Evolutionary conservation across 2,329 filamentous ascomycete species (phyloP).

Genomic region (Apiospora marii): DNA sequence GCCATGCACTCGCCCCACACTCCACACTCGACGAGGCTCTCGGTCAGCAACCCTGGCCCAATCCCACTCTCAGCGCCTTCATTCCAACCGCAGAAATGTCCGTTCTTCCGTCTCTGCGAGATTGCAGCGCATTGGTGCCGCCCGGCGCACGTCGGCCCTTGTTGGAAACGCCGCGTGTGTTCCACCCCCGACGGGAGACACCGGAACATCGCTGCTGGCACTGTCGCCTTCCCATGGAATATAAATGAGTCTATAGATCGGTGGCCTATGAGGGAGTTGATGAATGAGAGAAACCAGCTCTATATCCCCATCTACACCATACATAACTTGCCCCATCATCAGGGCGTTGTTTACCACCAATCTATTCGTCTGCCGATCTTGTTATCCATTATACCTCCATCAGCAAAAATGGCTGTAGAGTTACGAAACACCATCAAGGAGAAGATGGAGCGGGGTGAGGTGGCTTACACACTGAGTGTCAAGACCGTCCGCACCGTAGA

Average conservation of each 20-base stretch:
- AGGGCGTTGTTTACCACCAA: not conserved
- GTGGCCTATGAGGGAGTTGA: not conserved
- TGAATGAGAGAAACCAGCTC: not conserved
- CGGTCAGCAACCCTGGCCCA: not conserved
- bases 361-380: too few relatives aligned
- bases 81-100: not conserved
- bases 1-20: not conserved
- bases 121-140: not conserved
- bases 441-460: constrained; percentile 37
- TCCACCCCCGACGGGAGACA: not conserved
- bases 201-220: not conserved
- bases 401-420: constrained; percentile 2
- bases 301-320: not conserved
- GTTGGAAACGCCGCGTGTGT: not conserved
- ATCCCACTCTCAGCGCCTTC: not conserved
- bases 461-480: constrained; percentile 37
- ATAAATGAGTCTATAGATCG: not conserved
- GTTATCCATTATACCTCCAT: too few relatives aligned
- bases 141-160: not conserved
- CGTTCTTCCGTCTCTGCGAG: not conserved
- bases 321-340: not conserved
- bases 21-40: not conserved
- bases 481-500: constrained; percentile 29
- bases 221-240: not conserved
- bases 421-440: constrained; percentile 36